A percentile compares a stretch with the other conserved stretches of the same genome.
These are phyloP conservation scores for Aotearoamyces nothofagi DNA, from an alignment of 2,329 filamentous ascomycete species.

Conservation along the genomic window DNA sequence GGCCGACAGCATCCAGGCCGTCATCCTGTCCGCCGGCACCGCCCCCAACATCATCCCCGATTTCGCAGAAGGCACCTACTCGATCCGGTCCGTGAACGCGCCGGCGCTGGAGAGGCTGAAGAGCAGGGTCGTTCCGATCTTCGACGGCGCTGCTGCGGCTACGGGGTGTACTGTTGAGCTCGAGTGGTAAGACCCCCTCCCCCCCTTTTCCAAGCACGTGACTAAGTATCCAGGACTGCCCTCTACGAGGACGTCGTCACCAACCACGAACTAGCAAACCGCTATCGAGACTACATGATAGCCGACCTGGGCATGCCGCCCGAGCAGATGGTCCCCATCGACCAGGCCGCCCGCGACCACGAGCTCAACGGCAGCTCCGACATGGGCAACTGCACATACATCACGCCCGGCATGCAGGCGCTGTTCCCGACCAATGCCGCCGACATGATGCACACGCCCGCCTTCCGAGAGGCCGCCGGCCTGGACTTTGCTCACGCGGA, in stretches of 20 bases:
- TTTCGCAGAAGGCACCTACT: too few species aligned
- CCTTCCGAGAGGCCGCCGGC: constrained; percentile 13
- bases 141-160: constrained; percentile 4
- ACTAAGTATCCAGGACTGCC: constrained; percentile 1
- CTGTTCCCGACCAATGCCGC: constrained; percentile 4
- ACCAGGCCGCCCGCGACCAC: constrained; percentile 2
- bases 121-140: constrained; percentile 2
- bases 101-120: too few species aligned
- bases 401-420: constrained; percentile 5
- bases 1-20: constrained; percentile 29
- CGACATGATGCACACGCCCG: constrained; percentile 14
- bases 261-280: constrained; percentile 4
- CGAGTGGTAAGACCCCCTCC: constrained; percentile 1
- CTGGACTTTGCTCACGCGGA: constrained; percentile 13
- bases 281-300: constrained; percentile 6
- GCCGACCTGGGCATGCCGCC: not conserved
- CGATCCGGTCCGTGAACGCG: too few species aligned
- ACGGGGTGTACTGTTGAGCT: constrained; percentile 6
- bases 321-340: constrained; percentile 2
- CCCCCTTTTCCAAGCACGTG: not conserved
- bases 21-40: constrained; percentile 35
- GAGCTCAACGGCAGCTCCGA: constrained; percentile 2
- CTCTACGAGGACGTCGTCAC: constrained; percentile 5
- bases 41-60: constrained; percentile 41
- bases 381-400: constrained; percentile 5